Base-by-base conservation (phyloP, 2,329 filamentous ascomycete species). In the Aspergillus fructus region DNA sequence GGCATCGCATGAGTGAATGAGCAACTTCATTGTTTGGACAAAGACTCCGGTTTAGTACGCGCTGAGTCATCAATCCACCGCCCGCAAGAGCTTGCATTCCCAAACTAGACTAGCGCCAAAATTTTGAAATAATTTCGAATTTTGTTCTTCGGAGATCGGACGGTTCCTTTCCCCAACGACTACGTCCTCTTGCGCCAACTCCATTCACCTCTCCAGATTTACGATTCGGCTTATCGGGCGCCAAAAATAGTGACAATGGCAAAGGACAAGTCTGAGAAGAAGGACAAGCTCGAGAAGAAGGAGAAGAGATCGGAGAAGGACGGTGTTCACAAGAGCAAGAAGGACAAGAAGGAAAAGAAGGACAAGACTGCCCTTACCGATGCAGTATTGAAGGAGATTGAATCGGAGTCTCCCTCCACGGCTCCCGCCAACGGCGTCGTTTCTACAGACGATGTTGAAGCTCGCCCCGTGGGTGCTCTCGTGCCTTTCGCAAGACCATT, bases 401-500 rank as follows among this genome's bases (percentile, higher is more conserved):
- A 74, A 33, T 59, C 71, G 60, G 66, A 68, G n/a, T 59, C 62
- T 34, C 49, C 63, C 55, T 59, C 58, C 8, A 61, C 66, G 57
- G 53, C 58, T 11, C 58, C 56, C 40, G 64, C 64, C 52, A 65
- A 66, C 50, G 67, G 57, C 30, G 64, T 66, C 8, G 61, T 62
- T 49, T 64, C 71, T 46, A 64, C 59, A 33, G 69, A 69, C 52
- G 60, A 60, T 50, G 68, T 67, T 64, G 68, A 66, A 39, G 55
- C 66, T 52, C 71, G 71, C 56, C 76, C 77, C 51, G 60, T 78
- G 53, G 78, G 78, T 45, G 77, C 79, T 39, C 64, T 80, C 53
- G 79, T 81, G 59, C 79, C 78, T 11, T 81, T 81, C 65, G 79
- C 79, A 62, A 76, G 77, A 62, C 79, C 79, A 53, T 65, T 81